phyloP scores from a whole-genome alignment of 805 yeast genomes.

The Starmera pachycereana region DNA sequence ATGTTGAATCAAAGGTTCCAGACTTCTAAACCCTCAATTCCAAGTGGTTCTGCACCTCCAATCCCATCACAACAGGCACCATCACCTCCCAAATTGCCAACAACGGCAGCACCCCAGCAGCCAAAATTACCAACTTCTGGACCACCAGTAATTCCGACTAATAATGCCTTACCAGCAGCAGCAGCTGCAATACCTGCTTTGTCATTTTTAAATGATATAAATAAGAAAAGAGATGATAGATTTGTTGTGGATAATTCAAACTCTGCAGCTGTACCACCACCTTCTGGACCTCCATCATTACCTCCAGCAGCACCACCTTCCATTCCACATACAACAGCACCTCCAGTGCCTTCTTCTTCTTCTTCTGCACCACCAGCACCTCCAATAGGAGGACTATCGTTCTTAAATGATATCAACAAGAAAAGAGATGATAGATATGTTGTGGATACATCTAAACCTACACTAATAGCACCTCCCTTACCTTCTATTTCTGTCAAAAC shows the following conservation, averaged over 20 bases:
- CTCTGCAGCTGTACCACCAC: constrained; percentile 10
- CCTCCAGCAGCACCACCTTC: constrained; percentile 18
- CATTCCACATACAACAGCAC: constrained; percentile 12
- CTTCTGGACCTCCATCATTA: constrained; percentile 17
- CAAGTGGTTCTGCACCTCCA: constrained; percentile 10
- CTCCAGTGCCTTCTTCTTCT: constrained; percentile 14
- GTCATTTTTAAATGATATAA: constrained; percentile 36
- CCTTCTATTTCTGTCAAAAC: constrained; percentile 10
- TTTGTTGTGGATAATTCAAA: constrained; percentile 25
- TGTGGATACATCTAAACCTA: constrained; percentile 17
- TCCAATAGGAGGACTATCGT: constrained; percentile 27
- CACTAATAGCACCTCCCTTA: constrained; percentile 8
- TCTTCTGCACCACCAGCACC: constrained; percentile 10
- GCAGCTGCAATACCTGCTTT: constrained; percentile 12
- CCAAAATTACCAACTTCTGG: constrained; percentile 1
- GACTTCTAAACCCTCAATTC: constrained; percentile 10
- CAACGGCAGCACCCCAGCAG: constrained; percentile 6
- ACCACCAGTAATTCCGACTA: constrained; percentile 7
- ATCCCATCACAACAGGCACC: constrained; percentile 2
- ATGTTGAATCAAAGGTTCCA: neutral
- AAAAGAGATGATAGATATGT: constrained; percentile 32
- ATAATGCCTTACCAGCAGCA: constrained; percentile 3
- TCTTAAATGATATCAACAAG: constrained; percentile 34
- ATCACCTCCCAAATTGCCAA: constrained; percentile 6
- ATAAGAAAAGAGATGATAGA: constrained; percentile 31